These are phyloP conservation scores for Flaveria trinervia DNA, from an alignment of 129 eudicot genomes.

Conservation along the genomic window DNA sequence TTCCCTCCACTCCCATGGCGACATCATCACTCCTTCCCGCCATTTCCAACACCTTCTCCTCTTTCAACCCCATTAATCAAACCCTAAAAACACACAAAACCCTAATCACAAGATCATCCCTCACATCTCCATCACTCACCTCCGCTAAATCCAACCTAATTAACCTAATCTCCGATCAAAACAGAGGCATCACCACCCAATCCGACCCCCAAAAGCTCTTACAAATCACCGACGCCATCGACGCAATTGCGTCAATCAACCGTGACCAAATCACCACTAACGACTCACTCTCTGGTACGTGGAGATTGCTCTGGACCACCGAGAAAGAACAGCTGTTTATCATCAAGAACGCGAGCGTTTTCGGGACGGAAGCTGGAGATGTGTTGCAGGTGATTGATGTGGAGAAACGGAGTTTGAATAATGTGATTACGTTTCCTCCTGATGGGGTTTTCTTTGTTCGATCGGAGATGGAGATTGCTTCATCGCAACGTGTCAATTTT, in stretches of 20 bases:
- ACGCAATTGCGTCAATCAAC: slow-evolving; percentile 50
- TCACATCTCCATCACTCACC: slow-evolving; percentile 59
- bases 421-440: slow-evolving; percentile 92
- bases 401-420: slow-evolving; percentile 53
- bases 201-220: slow-evolving; percentile 59
- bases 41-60: slow-evolving; percentile 39
- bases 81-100: slow-evolving; percentile 31
- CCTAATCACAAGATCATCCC: slow-evolving; percentile 52
- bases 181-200: slow-evolving; percentile 84
- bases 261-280: slow-evolving; percentile 63
- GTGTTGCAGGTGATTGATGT: slow-evolving; percentile 95
- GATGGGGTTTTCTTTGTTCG: slow-evolving; percentile 89
- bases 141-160: slow-evolving; percentile 69
- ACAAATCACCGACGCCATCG: slow-evolving; percentile 64
- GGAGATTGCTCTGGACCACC: slow-evolving; percentile 94
- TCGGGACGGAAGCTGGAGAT: slow-evolving; percentile 81
- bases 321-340: slow-evolving; percentile 92
- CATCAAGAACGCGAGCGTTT: slow-evolving; percentile 60
- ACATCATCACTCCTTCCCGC: slow-evolving; percentile 58
- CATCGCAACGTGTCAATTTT: slow-evolving; percentile 80
- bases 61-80: slow-evolving; percentile 26
- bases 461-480: slow-evolving; percentile 66
- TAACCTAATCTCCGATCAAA: slow-evolving; percentile 69
- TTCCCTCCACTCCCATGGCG: slow-evolving; percentile 56
- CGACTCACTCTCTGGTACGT: slow-evolving; percentile 68